Evolutionary conservation across 495 filamentous ascomycete species (phyloP).

Genomic region (Venustampulla echinocandica): DNA sequence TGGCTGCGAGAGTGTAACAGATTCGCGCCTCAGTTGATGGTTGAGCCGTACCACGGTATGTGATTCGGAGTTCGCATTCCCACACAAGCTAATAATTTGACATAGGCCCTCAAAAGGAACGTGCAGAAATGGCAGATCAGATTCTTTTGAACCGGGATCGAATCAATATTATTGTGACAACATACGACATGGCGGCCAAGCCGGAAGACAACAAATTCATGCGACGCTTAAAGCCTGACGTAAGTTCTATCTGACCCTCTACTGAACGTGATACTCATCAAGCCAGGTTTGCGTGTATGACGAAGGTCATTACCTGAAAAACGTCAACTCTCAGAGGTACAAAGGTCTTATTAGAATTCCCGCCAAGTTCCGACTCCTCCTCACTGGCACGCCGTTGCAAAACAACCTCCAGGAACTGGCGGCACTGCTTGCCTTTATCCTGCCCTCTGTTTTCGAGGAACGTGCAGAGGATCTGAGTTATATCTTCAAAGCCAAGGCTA

Average conservation of each 20-base stretch:
- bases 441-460: slow-evolving; percentile 71
- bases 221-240: slow-evolving; percentile 47
- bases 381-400: slow-evolving; percentile 91
- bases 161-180: slow-evolving; percentile 85
- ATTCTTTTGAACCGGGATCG: slow-evolving; percentile 51
- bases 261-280: slow-evolving; percentile 7
- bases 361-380: slow-evolving; percentile 68
- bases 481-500: slow-evolving; percentile 86
- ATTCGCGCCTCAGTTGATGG: slow-evolving; percentile 68
- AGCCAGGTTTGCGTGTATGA: slow-evolving; percentile 69
- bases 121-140: slow-evolving; percentile 54
- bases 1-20: slow-evolving; percentile 85
- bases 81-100: not conserved
- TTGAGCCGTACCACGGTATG: slow-evolving; percentile 73
- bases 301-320: slow-evolving; percentile 88
- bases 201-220: slow-evolving; percentile 63
- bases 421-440: slow-evolving; percentile 81
- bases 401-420: slow-evolving; percentile 92
- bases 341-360: slow-evolving; percentile 69
- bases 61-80: not conserved
- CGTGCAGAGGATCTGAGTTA: slow-evolving; percentile 64
- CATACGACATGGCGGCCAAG: slow-evolving; percentile 66
- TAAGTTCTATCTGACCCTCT: slow-evolving; percentile 21
- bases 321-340: slow-evolving; percentile 71
- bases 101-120: slow-evolving; percentile 45